A percentile compares a stretch with the other conserved stretches of the same genome.
These are phyloP conservation scores for Marasmius tenuissimus DNA, from an alignment of 1,284 basidiomycete genomes.

Conservation along the genomic window DNA sequence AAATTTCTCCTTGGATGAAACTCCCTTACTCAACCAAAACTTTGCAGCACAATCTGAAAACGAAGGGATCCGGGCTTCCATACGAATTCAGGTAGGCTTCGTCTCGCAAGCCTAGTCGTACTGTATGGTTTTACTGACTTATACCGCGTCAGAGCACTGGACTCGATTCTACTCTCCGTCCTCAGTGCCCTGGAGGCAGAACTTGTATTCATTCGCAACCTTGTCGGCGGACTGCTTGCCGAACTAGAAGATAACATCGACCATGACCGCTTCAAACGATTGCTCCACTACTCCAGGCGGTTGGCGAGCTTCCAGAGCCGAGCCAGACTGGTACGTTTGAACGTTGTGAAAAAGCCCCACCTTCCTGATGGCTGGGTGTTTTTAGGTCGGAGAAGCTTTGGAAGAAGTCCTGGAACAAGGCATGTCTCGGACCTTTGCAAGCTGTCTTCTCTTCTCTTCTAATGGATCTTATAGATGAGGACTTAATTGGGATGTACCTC, in stretches of 20 bases:
- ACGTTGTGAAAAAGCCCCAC: background rate
- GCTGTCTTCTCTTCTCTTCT: constrained; percentile 3
- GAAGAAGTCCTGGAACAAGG: constrained; percentile 92
- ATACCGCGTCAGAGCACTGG: constrained; percentile 66
- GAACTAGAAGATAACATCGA: constrained; percentile 94
- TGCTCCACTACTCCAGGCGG: constrained; percentile 88
- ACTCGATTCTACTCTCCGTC: constrained; percentile 87
- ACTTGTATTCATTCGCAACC: constrained; percentile 86
- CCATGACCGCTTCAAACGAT: constrained; percentile 86
- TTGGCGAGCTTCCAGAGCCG: constrained; percentile 87
- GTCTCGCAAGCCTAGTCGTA: constrained; percentile 2
- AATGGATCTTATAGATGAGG: constrained; percentile 67
- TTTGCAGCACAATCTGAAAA: constrained; percentile 74
- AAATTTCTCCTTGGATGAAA: constrained; percentile 5
- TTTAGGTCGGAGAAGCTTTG: constrained; percentile 82
- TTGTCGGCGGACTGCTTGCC: constrained; percentile 85
- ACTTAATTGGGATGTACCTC: constrained; percentile 90
- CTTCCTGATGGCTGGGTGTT: constrained; percentile 6
- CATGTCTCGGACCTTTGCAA: constrained; percentile 28
- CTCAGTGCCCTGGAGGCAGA: constrained; percentile 90
- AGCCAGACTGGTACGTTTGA: constrained; percentile 65
- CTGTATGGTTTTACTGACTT: constrained; percentile 1
- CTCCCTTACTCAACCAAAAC: constrained; percentile 11
- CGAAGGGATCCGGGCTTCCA: constrained; percentile 63
- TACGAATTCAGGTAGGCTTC: constrained; percentile 84